Evolutionary conservation across 106 monocot genomes (phyloP).

Genomic region (Cymbidium sinense): DNA sequence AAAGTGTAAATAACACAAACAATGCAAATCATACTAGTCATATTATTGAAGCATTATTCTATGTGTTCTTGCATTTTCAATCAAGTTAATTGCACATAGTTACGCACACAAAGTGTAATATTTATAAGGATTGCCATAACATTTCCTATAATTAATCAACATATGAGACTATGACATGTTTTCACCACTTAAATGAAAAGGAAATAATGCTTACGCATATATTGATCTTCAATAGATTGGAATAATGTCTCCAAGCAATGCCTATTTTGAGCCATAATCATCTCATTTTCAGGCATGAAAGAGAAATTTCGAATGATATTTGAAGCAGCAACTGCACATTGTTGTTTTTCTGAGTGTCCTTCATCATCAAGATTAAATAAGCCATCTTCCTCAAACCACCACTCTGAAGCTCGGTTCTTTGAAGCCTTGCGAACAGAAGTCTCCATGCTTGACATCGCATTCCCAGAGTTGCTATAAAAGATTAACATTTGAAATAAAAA

Average conservation of each 20-base stretch:
- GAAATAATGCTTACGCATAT: slow-evolving; percentile 38
- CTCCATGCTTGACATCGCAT: slow-evolving; percentile 23
- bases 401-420: slow-evolving; percentile 38
- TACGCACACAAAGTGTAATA: not conserved
- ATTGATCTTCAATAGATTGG: slow-evolving; percentile 88
- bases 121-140: not conserved
- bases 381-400: slow-evolving; percentile 94
- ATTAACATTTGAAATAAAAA: not conserved
- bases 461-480: slow-evolving; percentile 22
- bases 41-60: not conserved
- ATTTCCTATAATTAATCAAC: not conserved
- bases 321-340: slow-evolving; percentile 88
- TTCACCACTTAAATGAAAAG: not conserved
- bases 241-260: slow-evolving; percentile 95
- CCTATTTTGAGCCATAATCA: slow-evolving; percentile 93
- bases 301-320: slow-evolving; percentile 97
- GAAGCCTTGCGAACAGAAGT: slow-evolving; percentile 17
- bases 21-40: not conserved
- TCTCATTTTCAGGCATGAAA: slow-evolving; percentile 99
- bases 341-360: slow-evolving; percentile 80
- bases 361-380: slow-evolving; percentile 90
- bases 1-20: not conserved
- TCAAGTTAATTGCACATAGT: not conserved
- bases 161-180: not conserved
- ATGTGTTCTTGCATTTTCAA: not conserved